Evolutionary conservation across 2,329 filamentous ascomycete genomes (phyloP).

Genomic region (Clarireedia homoeocarpa): DNA sequence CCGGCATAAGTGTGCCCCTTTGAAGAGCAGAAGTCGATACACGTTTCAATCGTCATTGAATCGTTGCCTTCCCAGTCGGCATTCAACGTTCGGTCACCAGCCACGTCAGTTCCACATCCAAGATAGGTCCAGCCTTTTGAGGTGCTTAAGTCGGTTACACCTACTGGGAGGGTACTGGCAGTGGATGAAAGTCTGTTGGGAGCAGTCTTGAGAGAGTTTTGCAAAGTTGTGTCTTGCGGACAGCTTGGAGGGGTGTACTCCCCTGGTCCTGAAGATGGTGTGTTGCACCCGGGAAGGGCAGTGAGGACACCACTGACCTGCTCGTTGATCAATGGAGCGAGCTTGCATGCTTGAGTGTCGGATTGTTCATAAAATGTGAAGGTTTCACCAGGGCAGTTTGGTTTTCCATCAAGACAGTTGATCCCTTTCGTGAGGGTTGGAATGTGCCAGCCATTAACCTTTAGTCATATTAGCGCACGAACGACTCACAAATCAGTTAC

Average conservation of each 20-base stretch:
- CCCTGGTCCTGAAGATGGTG: neutral
- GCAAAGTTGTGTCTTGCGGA: neutral
- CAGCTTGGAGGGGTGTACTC: neutral
- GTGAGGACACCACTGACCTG: neutral
- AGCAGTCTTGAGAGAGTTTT: neutral
- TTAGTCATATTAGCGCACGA: neutral
- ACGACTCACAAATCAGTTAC: neutral
- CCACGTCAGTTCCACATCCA: constrained; percentile 3
- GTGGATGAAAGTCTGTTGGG: neutral
- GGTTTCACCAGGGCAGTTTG: neutral
- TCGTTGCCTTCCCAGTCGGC: neutral
- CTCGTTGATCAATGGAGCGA: constrained; percentile 4
- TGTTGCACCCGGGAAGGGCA: constrained; percentile 6
- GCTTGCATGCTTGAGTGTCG: constrained; percentile 5
- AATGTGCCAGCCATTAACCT: constrained; percentile 9
- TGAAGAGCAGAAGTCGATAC: constrained; percentile 1
- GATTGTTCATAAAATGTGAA: constrained; percentile 8
- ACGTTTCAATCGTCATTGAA: constrained; percentile 3
- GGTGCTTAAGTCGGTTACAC: neutral
- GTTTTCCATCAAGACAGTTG: constrained; percentile 1
- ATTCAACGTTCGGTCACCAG: constrained; percentile 1
- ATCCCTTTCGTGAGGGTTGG: constrained; percentile 6
- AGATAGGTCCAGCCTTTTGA: constrained; percentile 7
- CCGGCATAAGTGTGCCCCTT: constrained; percentile 7
- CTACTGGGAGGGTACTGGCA: neutral